Base-by-base conservation (phyloP, 139 green algal species). In the Chlorella sp. region DNA sequence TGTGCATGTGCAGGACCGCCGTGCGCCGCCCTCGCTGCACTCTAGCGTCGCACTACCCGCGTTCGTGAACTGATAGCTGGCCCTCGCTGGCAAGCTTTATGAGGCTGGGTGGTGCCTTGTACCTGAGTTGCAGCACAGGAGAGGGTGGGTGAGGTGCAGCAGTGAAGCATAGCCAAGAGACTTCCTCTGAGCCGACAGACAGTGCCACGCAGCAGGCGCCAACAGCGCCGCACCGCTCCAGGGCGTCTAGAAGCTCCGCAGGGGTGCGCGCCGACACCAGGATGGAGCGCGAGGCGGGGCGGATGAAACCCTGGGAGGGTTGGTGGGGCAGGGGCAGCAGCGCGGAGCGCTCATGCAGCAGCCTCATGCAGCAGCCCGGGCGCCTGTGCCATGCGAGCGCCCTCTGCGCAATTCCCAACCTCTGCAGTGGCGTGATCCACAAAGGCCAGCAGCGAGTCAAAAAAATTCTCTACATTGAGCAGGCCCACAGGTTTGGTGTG, bases 401-500 rank as follows among this genome's bases (percentile, higher is more conserved):
- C n/a, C n/a, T n/a, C n/a, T n/a, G 8, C 29, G n/a, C 11, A 8
- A 3, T 5, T 8, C 0, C 79, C 0, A 46, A 90, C 88, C 86
- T 93, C 71, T 33, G 77, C 17, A 0, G 91, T 85, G 21, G 67
- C 77, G 27, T 92, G 78, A 31, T 89, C 71, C n/a, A 95, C 84
- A 61, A 94, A 93, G 0, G 48, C 40, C 14, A 94, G 77, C 42
- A 96, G 79, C 14, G 77, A 71, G 73, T 93, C 88, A 72, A 85
- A 96, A 62, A 91, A 96, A 36, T 91, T 90, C 15, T 79, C 43
- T 0, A 87, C 77, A 67, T 96, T 93, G 19, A 94, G 77, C 23
- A 96, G 17, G 27, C 79, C 86, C 15, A 96, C 84, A 8, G 92
- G 92, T 66, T 96, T 96, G 27, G 56, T 41, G 66, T 94, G 89